These are phyloP conservation scores for Cordyceps pruinosa DNA, from an alignment of 2,329 filamentous ascomycete species.

Conservation along the genomic window DNA sequence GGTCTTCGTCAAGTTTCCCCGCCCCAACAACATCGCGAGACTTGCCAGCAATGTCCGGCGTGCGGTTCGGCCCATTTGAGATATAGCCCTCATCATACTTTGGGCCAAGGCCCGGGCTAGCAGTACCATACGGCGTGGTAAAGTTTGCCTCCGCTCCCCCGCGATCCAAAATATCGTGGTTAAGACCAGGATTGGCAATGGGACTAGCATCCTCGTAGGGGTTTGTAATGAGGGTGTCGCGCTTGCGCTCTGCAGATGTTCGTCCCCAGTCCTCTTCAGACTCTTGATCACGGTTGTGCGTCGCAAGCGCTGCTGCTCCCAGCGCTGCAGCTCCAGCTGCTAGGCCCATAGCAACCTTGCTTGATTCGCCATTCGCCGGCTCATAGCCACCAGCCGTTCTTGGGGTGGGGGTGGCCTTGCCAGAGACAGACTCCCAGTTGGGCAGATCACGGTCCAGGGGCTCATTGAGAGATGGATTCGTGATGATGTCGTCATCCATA, in stretches of 20 bases:
- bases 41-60: conserved; percentile 50
- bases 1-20: conserved; percentile 53
- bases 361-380: conserved; percentile 22
- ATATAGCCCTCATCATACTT: conserved; percentile 86
- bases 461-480: conserved; percentile 79
- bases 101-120: conserved; percentile 51
- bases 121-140: conserved; percentile 41
- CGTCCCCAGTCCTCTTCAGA: conserved; percentile 60
- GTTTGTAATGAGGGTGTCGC: conserved; percentile 60
- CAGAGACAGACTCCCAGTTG: conserved; percentile 44
- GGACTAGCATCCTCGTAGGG: conserved; percentile 61
- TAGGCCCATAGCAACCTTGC: conserved; percentile 38
- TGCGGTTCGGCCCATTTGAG: conserved; percentile 59
- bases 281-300: conserved; percentile 42
- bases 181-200: conserved; percentile 47
- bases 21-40: conserved; percentile 46
- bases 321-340: conserved; percentile 48
- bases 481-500: conserved; percentile 60
- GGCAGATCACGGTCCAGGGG: conserved; percentile 44
- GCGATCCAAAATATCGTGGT: conserved; percentile 41
- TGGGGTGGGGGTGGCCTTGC: conserved; percentile 45
- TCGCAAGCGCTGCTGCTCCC: conserved; percentile 40
- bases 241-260: conserved; percentile 55
- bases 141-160: conserved; percentile 34
- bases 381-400: conserved; percentile 19